Conservation (phyloP, 495 filamentous ascomycete genomes). For the Daldinia loculata region DNA sequence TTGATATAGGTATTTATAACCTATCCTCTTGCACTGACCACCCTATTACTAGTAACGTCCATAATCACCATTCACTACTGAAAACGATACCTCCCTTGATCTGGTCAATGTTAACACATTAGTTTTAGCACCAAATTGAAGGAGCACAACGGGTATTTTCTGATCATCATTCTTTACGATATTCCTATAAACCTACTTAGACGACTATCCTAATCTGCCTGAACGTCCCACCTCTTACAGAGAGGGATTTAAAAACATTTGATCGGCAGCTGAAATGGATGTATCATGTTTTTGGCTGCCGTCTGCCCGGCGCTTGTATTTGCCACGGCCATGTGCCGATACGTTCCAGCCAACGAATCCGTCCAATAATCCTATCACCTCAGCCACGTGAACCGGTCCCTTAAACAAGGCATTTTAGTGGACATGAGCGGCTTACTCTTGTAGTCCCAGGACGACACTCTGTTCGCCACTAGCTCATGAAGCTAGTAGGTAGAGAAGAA, state of each 20-base stretch:
- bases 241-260: not conserved
- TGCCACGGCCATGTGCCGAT: not conserved
- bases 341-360: not conserved
- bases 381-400: not conserved
- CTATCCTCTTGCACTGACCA: not conserved
- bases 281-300: not conserved
- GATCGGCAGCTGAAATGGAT: not conserved
- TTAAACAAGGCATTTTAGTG: not conserved
- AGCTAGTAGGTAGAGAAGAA: not conserved
- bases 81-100: not conserved
- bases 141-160: not conserved
- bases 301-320: not conserved
- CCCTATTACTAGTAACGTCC: not conserved
- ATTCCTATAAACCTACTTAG: not conserved
- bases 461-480: not conserved
- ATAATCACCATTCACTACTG: no score
- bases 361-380: not conserved
- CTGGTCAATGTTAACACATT: not conserved
- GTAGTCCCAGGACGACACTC: not conserved
- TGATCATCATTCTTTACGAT: not conserved
- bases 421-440: not conserved
- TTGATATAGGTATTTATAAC: not conserved
- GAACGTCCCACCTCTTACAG: not conserved
- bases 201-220: not conserved
- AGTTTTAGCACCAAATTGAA: not conserved